A percentile compares a stretch with the other conserved stretches of the same genome.
These are phyloP conservation scores for Aspergillus sp. DNA, from an alignment of 2,329 filamentous ascomycete genomes.

Conservation along the genomic window DNA sequence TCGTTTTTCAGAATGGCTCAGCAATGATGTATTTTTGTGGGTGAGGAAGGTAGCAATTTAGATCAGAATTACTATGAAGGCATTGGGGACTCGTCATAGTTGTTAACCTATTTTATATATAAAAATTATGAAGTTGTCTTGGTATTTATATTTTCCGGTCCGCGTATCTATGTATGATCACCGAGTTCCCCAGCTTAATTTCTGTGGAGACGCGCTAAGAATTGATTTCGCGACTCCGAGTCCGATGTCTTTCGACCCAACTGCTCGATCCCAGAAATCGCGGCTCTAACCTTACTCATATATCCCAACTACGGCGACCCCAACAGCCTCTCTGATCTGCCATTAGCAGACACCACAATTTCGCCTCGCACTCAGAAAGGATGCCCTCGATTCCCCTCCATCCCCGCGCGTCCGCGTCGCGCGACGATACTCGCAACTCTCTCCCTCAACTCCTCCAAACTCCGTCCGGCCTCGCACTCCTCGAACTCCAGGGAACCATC, in stretches of 20 bases:
- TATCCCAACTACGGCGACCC: not conserved
- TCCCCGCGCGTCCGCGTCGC: conserved; percentile 20
- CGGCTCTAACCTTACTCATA: not conserved
- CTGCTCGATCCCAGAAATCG: not conserved
- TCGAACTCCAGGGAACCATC: conserved; percentile 91
- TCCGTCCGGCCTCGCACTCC: conserved; percentile 80
- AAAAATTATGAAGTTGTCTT: not conserved
- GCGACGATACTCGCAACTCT: conserved; percentile 47
- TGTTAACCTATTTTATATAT: not conserved
- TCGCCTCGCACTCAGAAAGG: not conserved
- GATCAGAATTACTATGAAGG: not conserved
- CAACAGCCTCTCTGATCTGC: not conserved
- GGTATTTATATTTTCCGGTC: not conserved
- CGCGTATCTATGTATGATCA: not conserved
- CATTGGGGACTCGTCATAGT: not conserved
- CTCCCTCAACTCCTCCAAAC: conserved; percentile 84
- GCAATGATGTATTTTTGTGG: not conserved
- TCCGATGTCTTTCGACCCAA: not conserved
- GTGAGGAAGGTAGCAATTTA: not conserved
- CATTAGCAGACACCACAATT: not conserved
- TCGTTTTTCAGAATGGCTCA: not conserved
- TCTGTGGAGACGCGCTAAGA: conserved; percentile 2
- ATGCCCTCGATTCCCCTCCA: conserved; percentile 48
- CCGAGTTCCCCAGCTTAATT: not conserved
- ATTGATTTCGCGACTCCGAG: not conserved